A percentile compares a stretch with the other conserved stretches of the same genome.
Conservation (phyloP, 164 flowering plant genomes). For the Stephania yunnanensis region DNA sequence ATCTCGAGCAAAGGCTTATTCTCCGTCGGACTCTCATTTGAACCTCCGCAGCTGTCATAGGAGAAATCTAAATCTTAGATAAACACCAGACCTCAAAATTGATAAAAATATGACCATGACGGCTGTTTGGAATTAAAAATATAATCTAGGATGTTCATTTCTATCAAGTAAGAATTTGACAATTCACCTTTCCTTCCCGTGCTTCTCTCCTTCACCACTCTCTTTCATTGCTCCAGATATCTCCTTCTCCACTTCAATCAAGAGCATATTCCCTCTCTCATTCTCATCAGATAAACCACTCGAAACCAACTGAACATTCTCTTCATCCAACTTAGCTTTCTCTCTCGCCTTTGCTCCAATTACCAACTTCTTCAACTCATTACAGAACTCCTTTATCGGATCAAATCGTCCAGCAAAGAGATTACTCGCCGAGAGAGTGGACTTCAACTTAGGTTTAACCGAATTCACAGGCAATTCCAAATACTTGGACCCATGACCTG, state of each 20-base stretch:
- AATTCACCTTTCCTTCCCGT: constrained; percentile 17
- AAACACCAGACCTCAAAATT: not conserved
- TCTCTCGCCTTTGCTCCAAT: constrained; percentile 42
- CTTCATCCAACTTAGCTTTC: constrained; percentile 14
- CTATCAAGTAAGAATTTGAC: not conserved
- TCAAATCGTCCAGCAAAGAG: constrained; percentile 55
- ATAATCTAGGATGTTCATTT: not conserved
- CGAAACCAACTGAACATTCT: constrained; percentile 8
- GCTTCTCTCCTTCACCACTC: constrained; percentile 29
- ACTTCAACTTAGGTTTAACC: constrained; percentile 34
- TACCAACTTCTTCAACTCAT: constrained; percentile 76
- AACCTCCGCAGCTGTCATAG: constrained; percentile 11
- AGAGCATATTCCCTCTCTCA: constrained; percentile 37
- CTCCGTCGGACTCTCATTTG: constrained; percentile 27
- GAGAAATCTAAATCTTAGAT: not conserved
- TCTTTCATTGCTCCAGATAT: constrained; percentile 23
- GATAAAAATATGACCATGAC: not conserved
- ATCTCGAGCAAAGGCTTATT: constrained; percentile 42
- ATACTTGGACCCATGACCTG: constrained; percentile 21
- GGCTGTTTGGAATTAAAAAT: not conserved
- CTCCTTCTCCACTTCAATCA: constrained; percentile 34
- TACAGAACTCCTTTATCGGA: constrained; percentile 73
- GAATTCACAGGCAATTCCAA: constrained; percentile 37
- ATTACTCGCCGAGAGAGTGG: constrained; percentile 65
- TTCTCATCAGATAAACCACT: constrained; percentile 11